Percentiles rank a stretch among this genome's conserved stretches.
phyloP scores from a whole-genome alignment of 495 filamentous ascomycete genomes.

The Corynascus novoguineensis region DNA sequence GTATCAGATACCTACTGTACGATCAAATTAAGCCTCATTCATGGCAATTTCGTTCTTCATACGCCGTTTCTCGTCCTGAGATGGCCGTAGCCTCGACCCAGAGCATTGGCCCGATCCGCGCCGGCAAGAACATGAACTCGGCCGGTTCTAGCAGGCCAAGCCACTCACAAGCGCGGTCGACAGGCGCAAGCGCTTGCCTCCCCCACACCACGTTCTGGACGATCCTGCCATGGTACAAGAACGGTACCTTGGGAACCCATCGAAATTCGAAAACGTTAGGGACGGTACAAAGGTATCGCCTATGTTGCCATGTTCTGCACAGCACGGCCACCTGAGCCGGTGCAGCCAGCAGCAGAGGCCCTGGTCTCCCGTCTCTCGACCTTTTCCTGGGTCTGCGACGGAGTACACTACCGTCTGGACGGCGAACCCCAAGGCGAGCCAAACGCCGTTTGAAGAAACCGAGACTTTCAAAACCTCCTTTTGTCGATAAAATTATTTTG shows the following conservation, averaged over 20 bases:
- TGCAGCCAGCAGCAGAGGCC: slow-evolving; percentile 14
- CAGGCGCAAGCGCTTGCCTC: slow-evolving; percentile 25
- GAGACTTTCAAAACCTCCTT: too few relatives aligned
- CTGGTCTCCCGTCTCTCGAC: slow-evolving; percentile 14
- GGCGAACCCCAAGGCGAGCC: neutral
- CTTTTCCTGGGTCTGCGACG: slow-evolving; percentile 14
- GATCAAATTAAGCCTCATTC: too few relatives aligned
- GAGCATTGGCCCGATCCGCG: neutral
- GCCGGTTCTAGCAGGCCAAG: neutral
- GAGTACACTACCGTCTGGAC: neutral
- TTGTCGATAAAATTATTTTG: too few relatives aligned
- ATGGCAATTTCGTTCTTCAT: too few relatives aligned
- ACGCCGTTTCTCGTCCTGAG: neutral
- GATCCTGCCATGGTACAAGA: neutral
- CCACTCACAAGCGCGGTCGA: slow-evolving; percentile 10
- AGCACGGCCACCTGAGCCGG: neutral
- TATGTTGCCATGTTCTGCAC: too few relatives aligned
- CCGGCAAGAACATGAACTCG: neutral
- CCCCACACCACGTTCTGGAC: slow-evolving; percentile 14
- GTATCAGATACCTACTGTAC: too few relatives aligned
- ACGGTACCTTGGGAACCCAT: neutral
- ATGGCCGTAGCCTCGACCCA: neutral
- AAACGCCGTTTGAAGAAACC: neutral
- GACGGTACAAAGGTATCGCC: too few relatives aligned
- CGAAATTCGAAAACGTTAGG: too few relatives aligned